Base-by-base conservation (phyloP, 106 monocot genomes). In the Agapanthus africanus region DNA sequence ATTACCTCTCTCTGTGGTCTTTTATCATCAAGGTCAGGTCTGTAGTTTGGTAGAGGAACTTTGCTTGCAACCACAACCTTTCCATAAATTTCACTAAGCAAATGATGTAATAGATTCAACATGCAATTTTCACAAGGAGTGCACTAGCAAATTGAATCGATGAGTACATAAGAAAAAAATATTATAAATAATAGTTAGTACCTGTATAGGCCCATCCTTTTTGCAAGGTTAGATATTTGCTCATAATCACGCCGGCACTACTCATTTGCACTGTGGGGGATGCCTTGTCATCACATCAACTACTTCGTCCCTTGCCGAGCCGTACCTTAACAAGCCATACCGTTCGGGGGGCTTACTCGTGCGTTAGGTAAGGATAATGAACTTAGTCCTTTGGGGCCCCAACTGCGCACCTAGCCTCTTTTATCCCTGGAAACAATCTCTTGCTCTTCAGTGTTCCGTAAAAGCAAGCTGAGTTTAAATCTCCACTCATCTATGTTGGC, bases 401-500 rank as follows among this genome's bases (percentile, higher is more conserved):
- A n/a, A n/a, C n/a, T n/a, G n/a, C n/a, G n/a, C n/a, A n/a, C n/a
- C n/a, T 38, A 27, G 0, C 93, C 99, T 74, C 90, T 83, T 73
- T 78, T 93, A 54, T 99, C 99, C 67, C 81, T 87, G 27, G 99
- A 99, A 7, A 99, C 66, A 51, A 99, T 85, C 67, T 99, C 99
- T 81, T 93, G 87, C 51, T 99, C 93, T 38, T 90, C 90, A 16
- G 71, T 27, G 71, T 70, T 90, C 14, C 90, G 89, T 74, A 90
- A 74, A 40, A 99, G 93, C 87, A 99, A 69, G 77, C 90, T 90
- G 40, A 99, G 93, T 60, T 93, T 99, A 93, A 93, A 99, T 68
- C 99, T 93, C 99, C 99, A 99, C 54, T 93, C 92, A 68, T 99
- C 99, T 61, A 99, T 90, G 80, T 99, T 99, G 46, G 90, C 90